These are phyloP conservation scores for Lactarius sanguifluus DNA, from an alignment of 768 basidiomycete species.

Conservation along the genomic window DNA sequence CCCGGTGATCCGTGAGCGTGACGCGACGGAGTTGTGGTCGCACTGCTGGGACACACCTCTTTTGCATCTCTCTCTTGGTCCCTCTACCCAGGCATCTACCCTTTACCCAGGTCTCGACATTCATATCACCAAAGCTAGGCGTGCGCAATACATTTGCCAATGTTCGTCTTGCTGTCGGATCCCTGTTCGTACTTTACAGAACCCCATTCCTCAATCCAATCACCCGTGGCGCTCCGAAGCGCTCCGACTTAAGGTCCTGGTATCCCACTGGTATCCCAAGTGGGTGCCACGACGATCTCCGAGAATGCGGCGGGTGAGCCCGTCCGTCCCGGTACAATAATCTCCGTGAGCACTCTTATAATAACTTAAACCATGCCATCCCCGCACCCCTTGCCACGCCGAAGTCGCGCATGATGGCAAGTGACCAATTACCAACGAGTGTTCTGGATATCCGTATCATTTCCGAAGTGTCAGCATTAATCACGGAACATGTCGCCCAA, in stretches of 20 bases:
- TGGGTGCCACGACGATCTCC: not conserved
- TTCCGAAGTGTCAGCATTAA: not conserved
- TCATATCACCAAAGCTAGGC: not conserved
- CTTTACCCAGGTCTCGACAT: conserved; percentile 1
- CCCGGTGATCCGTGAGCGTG: not conserved
- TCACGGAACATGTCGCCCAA: not conserved
- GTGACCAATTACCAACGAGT: not conserved
- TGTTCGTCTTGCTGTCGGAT: not conserved
- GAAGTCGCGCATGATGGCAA: not conserved
- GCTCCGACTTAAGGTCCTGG: not conserved
- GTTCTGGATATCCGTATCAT: not conserved
- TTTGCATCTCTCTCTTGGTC: not conserved
- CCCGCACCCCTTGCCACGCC: not conserved
- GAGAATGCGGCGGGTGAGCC: not conserved
- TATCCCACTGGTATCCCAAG: not conserved
- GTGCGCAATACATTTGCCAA: not conserved
- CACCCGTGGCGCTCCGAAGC: not conserved
- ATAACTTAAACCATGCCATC: not conserved
- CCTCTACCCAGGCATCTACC: conserved; percentile 1
- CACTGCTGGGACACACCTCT: not conserved
- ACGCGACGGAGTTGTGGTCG: too few species aligned
- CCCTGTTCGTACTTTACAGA: not conserved
- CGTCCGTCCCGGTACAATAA: not conserved
- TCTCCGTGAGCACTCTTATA: not conserved
- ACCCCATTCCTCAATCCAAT: not conserved